phyloP scores from a whole-genome alignment of 2,329 filamentous ascomycete species.

The Penicillium rolfsii region DNA sequence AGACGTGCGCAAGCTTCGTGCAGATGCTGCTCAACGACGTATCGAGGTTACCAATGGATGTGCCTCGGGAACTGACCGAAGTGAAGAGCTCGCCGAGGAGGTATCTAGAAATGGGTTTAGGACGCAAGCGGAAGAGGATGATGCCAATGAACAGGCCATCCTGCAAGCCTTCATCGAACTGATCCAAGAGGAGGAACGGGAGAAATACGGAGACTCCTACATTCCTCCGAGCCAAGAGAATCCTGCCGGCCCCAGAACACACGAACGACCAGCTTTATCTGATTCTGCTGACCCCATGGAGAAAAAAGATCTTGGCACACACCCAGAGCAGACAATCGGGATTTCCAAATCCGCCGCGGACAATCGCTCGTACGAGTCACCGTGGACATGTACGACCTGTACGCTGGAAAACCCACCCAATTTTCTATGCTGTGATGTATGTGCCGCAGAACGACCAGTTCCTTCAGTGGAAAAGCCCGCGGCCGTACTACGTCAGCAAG shows the following conservation, averaged over 20 bases:
- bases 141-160: conserved; percentile 85
- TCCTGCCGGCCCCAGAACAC: conserved; percentile 53
- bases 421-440: conserved; percentile 64
- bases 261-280: conserved; percentile 43
- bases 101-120: conserved; percentile 74
- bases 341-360: conserved; percentile 26
- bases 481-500: conserved; percentile 4
- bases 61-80: conserved; percentile 69
- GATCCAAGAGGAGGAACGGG: conserved; percentile 75
- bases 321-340: conserved; percentile 9
- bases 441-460: conserved; percentile 57
- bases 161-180: conserved; percentile 83
- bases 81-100: conserved; percentile 67
- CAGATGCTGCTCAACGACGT: conserved; percentile 70
- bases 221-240: conserved; percentile 57
- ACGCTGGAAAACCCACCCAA: conserved; percentile 65
- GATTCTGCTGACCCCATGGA: conserved; percentile 26
- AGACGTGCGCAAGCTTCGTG: conserved; percentile 73
- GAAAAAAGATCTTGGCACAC: background rate
- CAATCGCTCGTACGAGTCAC: conserved; percentile 42
- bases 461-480: conserved; percentile 26
- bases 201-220: conserved; percentile 62
- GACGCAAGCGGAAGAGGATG: conserved; percentile 83
- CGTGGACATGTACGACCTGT: conserved; percentile 64
- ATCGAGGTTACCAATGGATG: conserved; percentile 72